Base-by-base conservation (phyloP, 2,329 filamentous ascomycete genomes). In the Hymenoscyphus scutula region DNA sequence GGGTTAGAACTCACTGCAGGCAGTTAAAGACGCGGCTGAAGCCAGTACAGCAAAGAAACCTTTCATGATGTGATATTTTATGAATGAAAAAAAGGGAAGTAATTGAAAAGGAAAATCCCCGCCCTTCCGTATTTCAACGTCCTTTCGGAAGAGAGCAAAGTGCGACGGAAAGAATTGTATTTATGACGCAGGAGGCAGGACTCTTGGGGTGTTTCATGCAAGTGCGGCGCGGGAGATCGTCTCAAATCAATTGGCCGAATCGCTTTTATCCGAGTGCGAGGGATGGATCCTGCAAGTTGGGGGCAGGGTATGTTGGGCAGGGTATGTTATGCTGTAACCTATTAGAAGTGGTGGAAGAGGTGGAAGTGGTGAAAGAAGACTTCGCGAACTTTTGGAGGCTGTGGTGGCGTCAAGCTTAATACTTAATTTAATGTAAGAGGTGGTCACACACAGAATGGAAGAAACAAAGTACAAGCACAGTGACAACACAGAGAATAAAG, bases 11-110 rank as follows among this genome's bases (percentile, higher is more conserved):
- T 55, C 45, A 51, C 38, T 38, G 55, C 62, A 60, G 23, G 56
- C 19, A 7, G 48, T 34, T 51, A 58, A 34, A 34, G 63, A 60
- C 30, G 58, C 56, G 68, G 53, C 59, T 13, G 55, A 53, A 17
- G 56, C 58, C 57, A 63, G 55, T 17, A 17, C n/a, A 45, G 53
- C 41, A 10, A 61, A 57, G 25, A 61, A 32, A 23, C 41, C 38
- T 19, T 61, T 61, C 59, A 61, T 61, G 37, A 10, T 53, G 4
- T n/a, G 54, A 17, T 27, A 11, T 23, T 25, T 8, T 15, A 45
- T 3, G 15, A 37, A 56, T n/a, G 7, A 53, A 19, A 30, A 55
- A 54, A 41, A n/a, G 48, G 30, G 30, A 59, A 53, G n/a, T 38
- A n/a, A 19, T 8, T 25, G 25, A 30, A 23, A 51, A 11, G n/a